Evolutionary conservation across 1,139 yeast species (phyloP), one percentile per base, ranked within the genome.

Genomic region (Debaryomycetaceae sp.): DNA sequence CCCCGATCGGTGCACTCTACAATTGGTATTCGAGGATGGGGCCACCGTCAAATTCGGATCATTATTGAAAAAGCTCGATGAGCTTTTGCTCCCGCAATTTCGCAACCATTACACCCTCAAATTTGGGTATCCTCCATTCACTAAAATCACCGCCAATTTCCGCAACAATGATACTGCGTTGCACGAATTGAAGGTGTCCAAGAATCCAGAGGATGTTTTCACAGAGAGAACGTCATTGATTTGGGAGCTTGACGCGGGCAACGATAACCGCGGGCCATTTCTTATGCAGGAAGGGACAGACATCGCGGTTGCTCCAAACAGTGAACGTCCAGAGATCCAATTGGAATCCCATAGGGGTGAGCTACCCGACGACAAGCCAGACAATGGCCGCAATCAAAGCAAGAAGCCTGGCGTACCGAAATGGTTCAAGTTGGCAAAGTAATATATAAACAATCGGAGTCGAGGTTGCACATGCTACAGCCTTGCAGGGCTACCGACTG

Each of bases 1-100:
- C 39, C 81, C 82, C 1, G 79, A 77, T 49, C 55, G 68, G 17
- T 50, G 67, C 4, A 59, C 64, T 18, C 46, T 77, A n/a, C 77
- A 75, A 37, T 51, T 70, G n/a, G 54, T 61, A 30, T 65, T 74
- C 28, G 50, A 52, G 15, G 61, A 68, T 25, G 37, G 43, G 3
- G 63, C 62, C 12, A 53, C 58, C 0, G 49, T 56, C 10, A 60
- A 71, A 28, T 67, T 75, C 38, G 65, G 69, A 1, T 59, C 63
- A 29, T 56, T 76, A 20, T 35, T 66, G 29, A 57, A 59, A 30
- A 49, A 56, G 29, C 49, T 63, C 11, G 65, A 62, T 43, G 53
- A 54, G 4, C 49, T 71, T 35, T 42, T 59, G 7, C 43, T 56
- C n/a, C 68, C 75, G 2, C 54, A 63, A 14, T 59, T 44, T 39